Percentiles rank a stretch among this genome's conserved stretches.
These are phyloP conservation scores for Pichia cephalocereana DNA, from an alignment of 805 yeast genomes.

Conservation along the genomic window DNA sequence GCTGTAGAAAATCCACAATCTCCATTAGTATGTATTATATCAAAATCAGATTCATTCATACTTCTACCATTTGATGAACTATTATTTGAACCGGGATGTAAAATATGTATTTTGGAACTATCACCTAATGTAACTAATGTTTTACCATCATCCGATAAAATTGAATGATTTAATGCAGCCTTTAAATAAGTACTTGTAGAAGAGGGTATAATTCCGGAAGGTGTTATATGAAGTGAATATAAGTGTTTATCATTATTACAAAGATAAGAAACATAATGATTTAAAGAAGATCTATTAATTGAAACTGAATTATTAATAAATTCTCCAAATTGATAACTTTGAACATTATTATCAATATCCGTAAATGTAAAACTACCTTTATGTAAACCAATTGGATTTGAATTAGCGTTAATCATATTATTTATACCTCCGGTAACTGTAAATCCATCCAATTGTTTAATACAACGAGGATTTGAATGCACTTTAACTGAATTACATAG, in stretches of 20 bases:
- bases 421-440: constrained; percentile 40
- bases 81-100: constrained; percentile 31
- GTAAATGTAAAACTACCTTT: constrained; percentile 58
- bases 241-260: constrained; percentile 79
- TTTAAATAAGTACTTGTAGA: constrained; percentile 40
- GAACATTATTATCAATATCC: background rate
- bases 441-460: constrained; percentile 45
- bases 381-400: constrained; percentile 2
- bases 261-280: constrained; percentile 46
- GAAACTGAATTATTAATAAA: constrained; percentile 77
- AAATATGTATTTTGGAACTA: constrained; percentile 51
- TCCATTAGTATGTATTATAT: constrained; percentile 38
- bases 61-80: background rate
- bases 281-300: constrained; percentile 33
- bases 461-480: constrained; percentile 49
- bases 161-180: constrained; percentile 68
- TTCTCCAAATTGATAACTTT: constrained; percentile 48
- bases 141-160: constrained; percentile 53
- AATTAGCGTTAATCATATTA: background rate
- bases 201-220: constrained; percentile 29
- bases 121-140: constrained; percentile 70
- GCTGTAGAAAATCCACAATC: constrained; percentile 81
- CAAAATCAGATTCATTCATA: constrained; percentile 27
- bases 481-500: constrained; percentile 25
- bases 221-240: constrained; percentile 52